Evolutionary conservation across 805 yeast species (phyloP), one percentile per base, ranked within the genome.

Genomic region (Scheffersomyces stipitis): DNA sequence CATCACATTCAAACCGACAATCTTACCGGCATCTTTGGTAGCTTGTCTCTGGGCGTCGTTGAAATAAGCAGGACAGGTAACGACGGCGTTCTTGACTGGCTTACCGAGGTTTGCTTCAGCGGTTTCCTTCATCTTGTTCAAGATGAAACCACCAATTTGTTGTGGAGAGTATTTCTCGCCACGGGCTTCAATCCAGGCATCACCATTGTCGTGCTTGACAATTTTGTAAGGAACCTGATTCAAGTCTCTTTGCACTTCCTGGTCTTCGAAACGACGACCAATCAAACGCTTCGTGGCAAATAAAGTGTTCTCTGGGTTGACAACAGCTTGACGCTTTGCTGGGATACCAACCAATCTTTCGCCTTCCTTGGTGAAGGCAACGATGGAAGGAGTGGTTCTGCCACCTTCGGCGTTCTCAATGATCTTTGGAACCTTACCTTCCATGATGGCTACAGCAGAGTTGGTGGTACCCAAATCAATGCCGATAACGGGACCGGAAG

Each of bases 51-150:
- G 95, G 48, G 95, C 86, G 66, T 85, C 95, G 70, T 85, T 85
- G 75, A 85, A 85, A 71, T 85, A 85, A 45, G 95, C 95, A 46
- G 95, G 95, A 50, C 88, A 90, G 34, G 95, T 85, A 50, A 85
- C 95, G 49, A 85, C 95, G 43, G 97, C 96, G 65, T 87, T 85
- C 74, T 79, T 81, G 53, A 83, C 91, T 30, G 82, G 59, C 78
- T 87, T 88, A 69, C 95, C 93, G 54, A 88, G 74, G 75, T 85
- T 83, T 47, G 86, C 82, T 71, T 88, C 96, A 49, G 97, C 96
- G 51, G 96, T 90, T 76, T 90, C 96, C 81, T 89, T 90, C 96
- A 89, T 90, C 79, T 89, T 90, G 81, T 86, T 87, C 60, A 89
- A 79, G 48, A 89, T 63, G 59, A 89, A 86, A 38, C 96, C 96